phyloP scores from a whole-genome alignment of 257 asterid species.

The Fraxinus excelsior region DNA sequence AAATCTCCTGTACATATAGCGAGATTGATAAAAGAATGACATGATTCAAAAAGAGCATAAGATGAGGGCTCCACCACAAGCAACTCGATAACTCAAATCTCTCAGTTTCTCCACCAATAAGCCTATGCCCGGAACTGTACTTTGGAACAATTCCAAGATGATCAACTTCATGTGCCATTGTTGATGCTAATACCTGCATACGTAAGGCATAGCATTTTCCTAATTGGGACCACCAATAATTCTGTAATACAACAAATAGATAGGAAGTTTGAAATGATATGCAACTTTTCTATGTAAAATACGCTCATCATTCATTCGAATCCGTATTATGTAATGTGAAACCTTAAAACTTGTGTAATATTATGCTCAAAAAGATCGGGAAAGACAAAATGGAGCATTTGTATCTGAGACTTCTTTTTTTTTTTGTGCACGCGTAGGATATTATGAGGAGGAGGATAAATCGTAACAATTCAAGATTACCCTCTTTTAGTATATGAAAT shows the following conservation, averaged over 20 bases:
- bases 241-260: constrained; percentile 31
- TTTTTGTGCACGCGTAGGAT: background rate
- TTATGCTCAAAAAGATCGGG: background rate
- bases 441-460: background rate
- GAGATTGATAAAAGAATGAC: background rate
- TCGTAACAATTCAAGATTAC: background rate
- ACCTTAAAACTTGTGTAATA: background rate
- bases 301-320: background rate
- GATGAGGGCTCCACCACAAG: constrained; percentile 8
- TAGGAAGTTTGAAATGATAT: background rate
- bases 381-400: background rate
- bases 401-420: background rate
- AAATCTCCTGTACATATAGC: too few relatives aligned
- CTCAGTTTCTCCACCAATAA: constrained; percentile 24
- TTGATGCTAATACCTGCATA: background rate
- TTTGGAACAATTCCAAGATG: background rate
- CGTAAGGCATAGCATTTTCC: constrained; percentile 16
- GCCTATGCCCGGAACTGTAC: constrained; percentile 15
- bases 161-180: constrained; percentile 12
- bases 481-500: too few relatives aligned
- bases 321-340: constrained; percentile 8
- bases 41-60: constrained; percentile 15
- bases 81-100: background rate
- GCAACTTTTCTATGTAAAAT: background rate
- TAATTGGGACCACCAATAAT: constrained; percentile 39